phyloP scores from a whole-genome alignment of 129 eudicot genomes.

The Arctium lappa region DNA sequence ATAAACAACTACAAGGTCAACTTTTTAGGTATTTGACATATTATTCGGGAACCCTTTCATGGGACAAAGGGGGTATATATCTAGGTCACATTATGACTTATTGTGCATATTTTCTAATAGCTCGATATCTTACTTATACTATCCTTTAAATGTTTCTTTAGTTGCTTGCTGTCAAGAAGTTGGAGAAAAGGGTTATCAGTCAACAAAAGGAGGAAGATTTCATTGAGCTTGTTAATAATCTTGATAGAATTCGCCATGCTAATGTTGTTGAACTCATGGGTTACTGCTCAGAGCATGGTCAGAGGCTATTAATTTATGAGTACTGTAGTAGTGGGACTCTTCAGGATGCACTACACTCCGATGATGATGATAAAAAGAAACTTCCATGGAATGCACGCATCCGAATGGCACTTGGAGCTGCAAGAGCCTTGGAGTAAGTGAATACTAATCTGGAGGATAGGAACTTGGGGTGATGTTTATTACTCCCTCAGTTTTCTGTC shows the following conservation, averaged over 20 bases:
- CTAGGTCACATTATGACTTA: neutral
- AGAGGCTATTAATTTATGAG: slow-evolving; percentile 75
- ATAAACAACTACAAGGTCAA: too few species aligned
- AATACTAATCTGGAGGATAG: too few species aligned
- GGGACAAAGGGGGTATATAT: neutral
- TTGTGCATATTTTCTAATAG: neutral
- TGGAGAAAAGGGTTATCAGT: slow-evolving; percentile 69
- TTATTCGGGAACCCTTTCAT: too few species aligned
- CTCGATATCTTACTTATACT: slow-evolving; percentile 14
- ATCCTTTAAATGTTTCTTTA: slow-evolving; percentile 30
- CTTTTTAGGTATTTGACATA: too few species aligned
- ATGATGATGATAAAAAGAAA: slow-evolving; percentile 70
- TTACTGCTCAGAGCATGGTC: slow-evolving; percentile 88
- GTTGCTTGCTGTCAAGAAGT: slow-evolving; percentile 87
- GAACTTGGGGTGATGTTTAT: too few species aligned
- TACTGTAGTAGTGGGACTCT: slow-evolving; percentile 75
- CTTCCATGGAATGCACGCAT: slow-evolving; percentile 88
- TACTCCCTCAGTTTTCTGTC: too few species aligned
- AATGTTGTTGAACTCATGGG: slow-evolving; percentile 94
- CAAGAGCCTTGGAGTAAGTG: slow-evolving; percentile 96
- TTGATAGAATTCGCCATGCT: slow-evolving; percentile 86
- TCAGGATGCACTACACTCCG: slow-evolving; percentile 81
- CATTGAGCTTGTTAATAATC: slow-evolving; percentile 68
- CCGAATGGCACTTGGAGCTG: slow-evolving; percentile 98
- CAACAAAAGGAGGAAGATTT: slow-evolving; percentile 85